Evolutionary conservation across 2,329 filamentous ascomycete genomes (phyloP), one percentile per base, ranked within the genome.

Genomic region (Aspergillus pseudoviridinutans): DNA sequence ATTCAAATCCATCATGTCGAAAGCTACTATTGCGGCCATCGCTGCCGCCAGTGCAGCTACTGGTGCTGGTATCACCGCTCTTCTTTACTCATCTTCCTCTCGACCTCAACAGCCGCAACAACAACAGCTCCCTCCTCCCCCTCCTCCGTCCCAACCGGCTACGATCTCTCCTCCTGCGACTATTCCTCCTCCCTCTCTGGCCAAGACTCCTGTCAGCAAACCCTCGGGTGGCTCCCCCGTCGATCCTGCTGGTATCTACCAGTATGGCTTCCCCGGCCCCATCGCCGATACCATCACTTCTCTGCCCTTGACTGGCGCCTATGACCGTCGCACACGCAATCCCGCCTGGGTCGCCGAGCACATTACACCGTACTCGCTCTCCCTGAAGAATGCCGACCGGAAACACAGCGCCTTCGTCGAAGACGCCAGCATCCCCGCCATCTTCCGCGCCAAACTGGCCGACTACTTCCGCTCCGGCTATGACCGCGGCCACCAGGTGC

Each of bases 391-490:
- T 60, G 94, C 85, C 65, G 92, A 97, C 78, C 87, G 94, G 69
- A 90, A 91, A 74, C 81, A 93, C 82, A 92, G 87, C 73, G 78
- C 78, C 60, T 99, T 99, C 74, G 76, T 87, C 64, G 93, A 99
- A 77, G 94, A 99, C 76, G 74, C 81, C 3, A 76, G 77, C 25
- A 88, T 99, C 55, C 94, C 94, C 0, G 82, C 88, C 53, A 87
- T 89, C 76, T 99, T 97, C 81, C 89, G 92, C 62, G 94, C 90
- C 58, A 89, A 88, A 74, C 82, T 99, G 57, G 89, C 91, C 74
- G 94, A 99, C 80, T 99, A 99, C 80, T 92, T 88, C 80, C 90
- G 93, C 64, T 92, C 88, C 42, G 94, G 94, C 68, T 99, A 95
- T 75, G 94, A 99, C 76, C 86, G 94, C 41, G 94, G 94, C 60